Evolutionary conservation across 164 flowering plant species (phyloP), one percentile per base, ranked within the genome.

Genomic region (Nelumbo lutea): DNA sequence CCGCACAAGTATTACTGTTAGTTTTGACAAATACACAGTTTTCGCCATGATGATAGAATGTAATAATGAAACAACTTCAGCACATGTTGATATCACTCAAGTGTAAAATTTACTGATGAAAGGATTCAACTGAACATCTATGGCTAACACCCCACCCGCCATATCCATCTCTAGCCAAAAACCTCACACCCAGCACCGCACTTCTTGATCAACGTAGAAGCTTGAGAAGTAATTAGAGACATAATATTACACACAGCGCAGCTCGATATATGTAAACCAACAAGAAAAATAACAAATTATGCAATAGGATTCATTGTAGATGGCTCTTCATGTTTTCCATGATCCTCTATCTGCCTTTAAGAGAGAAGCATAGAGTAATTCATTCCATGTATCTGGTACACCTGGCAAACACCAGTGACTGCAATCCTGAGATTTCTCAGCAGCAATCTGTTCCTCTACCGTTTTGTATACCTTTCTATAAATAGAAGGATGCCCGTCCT

Each of bases 361-460:
- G 6, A 91, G 81, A 43, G 90, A 83, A 9, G 81, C 95, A 66
- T 91, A 91, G 1, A 91, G 83, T 68, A 91, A 73, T 75, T 88
- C 88, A 67, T 91, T 91, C 97, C 97, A 91, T 45, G 90, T 82
- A 70, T 91, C 97, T 0, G 97, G 97, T 3, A 91, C 88, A 7
- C 96, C 96, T 9, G 97, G 97, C 78, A 91, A 80, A 79, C 97
- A 91, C 96, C 97, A 91, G 67, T 91, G 96, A 71, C 96, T 91
- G 80, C 97, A 91, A 74, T 91, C 97, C 76, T 89, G 92, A 42
- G 79, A 70, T 40, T 43, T 71, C 70, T 43, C 82, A 53, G 57
- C 57, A 11, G 57, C 57, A 53, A 11, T 53, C 57, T 11, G 57
- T 53, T 53, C 57, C 14, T 53, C 14, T 53, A 38, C 75, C 3